phyloP scores from a whole-genome alignment of 345 rosid genomes.

The Bruguiera gymnorhiza region DNA sequence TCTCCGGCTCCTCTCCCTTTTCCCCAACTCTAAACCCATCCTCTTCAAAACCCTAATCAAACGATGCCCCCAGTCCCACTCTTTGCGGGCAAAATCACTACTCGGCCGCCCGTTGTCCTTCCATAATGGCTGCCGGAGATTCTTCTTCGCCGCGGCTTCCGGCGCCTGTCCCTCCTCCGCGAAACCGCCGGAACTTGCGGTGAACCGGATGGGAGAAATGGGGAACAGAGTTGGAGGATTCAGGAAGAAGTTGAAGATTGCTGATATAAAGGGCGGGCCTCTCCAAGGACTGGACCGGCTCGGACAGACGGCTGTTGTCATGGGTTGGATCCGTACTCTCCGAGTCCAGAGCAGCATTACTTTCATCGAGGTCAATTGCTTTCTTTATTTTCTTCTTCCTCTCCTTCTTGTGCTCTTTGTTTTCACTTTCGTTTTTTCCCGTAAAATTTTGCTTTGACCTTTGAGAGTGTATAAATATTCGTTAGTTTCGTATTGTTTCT shows the following conservation, averaged over 20 bases:
- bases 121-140: constrained; percentile 21
- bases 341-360: constrained; percentile 84
- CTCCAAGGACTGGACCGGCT: constrained; percentile 61
- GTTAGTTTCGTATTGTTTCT: neutral
- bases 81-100: constrained; percentile 26
- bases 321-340: constrained; percentile 94
- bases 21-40: constrained; percentile 20
- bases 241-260: constrained; percentile 66
- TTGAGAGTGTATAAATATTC: neutral
- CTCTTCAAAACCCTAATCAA: constrained; percentile 18
- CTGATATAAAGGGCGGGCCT: constrained; percentile 70
- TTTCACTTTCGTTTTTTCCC: neutral
- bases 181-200: constrained; percentile 25
- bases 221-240: constrained; percentile 54
- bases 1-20: constrained; percentile 47
- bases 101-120: constrained; percentile 10
- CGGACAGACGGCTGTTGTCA: constrained; percentile 54
- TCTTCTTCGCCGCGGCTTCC: constrained; percentile 33
- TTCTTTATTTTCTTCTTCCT: neutral
- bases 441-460: neutral
- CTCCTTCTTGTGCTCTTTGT: neutral
- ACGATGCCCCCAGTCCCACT: neutral
- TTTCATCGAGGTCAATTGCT: constrained; percentile 61
- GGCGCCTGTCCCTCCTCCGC: constrained; percentile 42
- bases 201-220: constrained; percentile 20